phyloP scores from a whole-genome alignment of 116 monocot species.

The Posidonia oceanica region DNA sequence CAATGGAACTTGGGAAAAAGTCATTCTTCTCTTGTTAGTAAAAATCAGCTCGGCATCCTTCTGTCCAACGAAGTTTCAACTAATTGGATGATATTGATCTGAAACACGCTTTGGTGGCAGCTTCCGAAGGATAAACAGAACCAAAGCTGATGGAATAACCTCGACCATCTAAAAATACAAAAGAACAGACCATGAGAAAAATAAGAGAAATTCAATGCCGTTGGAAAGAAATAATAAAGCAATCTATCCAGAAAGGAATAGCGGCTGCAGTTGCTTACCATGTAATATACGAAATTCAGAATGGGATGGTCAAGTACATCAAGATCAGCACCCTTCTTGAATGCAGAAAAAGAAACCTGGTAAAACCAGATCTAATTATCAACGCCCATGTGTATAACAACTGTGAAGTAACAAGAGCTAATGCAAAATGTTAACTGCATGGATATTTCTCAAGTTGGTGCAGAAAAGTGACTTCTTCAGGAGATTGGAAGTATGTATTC shows the following conservation, averaged over 20 bases:
- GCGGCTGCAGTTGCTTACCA: conserved; percentile 29
- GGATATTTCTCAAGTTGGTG: too few species aligned
- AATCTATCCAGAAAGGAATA: not conserved
- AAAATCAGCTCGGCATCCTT: not conserved
- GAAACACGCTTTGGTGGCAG: conserved; percentile 67
- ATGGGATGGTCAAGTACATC: conserved; percentile 85
- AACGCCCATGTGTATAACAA: too few species aligned
- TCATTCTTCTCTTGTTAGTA: too few species aligned
- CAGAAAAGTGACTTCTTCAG: too few species aligned
- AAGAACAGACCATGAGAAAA: not conserved
- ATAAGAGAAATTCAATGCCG: not conserved
- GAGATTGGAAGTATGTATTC: too few species aligned
- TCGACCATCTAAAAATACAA: conserved; percentile 57
- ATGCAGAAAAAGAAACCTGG: conserved; percentile 61
- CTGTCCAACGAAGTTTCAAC: conserved; percentile 14
- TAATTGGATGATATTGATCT: conserved; percentile 73
- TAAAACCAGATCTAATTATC: not conserved
- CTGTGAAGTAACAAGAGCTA: too few species aligned
- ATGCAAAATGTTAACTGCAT: too few species aligned
- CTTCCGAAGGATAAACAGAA: conserved; percentile 79
- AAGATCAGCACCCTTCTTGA: conserved; percentile 62
- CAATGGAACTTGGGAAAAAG: too few species aligned
- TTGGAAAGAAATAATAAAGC: not conserved
- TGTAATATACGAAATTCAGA: conserved; percentile 73
- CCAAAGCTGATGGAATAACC: conserved; percentile 77